Evolutionary conservation across 495 filamentous ascomycete species (phyloP).

Genomic region (Xylaria sp.): DNA sequence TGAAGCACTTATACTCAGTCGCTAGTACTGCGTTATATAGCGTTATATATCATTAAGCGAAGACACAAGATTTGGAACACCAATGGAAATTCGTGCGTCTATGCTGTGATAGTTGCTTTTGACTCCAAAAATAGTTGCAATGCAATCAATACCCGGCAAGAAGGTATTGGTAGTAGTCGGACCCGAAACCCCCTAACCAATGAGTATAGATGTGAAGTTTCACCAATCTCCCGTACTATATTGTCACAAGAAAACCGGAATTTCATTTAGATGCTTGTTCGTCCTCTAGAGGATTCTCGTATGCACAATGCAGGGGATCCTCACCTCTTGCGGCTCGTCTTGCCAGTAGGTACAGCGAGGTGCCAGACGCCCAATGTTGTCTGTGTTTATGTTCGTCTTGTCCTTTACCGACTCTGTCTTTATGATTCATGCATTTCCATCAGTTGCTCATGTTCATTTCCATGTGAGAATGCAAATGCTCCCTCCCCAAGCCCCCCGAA

Average conservation of each 20-base stretch:
- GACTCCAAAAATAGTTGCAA: not conserved
- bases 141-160: not conserved
- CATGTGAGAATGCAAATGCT: not conserved
- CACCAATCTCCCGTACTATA: not conserved
- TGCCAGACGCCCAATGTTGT: not conserved
- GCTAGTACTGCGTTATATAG: not conserved
- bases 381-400: slow-evolving; percentile 1
- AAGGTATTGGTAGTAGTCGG: not conserved
- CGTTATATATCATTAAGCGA: too few relatives aligned
- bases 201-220: not conserved
- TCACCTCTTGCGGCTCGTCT: not conserved
- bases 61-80: not conserved
- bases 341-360: not conserved
- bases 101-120: not conserved
- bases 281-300: not conserved
- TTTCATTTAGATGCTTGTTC: not conserved
- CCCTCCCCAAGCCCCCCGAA: not conserved
- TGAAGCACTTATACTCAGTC: not conserved
- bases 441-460: not conserved
- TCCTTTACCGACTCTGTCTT: not conserved
- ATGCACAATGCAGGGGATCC: not conserved
- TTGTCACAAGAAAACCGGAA: not conserved
- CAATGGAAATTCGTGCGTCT: not conserved
- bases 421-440: not conserved
- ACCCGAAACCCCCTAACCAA: not conserved